Conservation (phyloP, 768 basidiomycete species). For the Inosperma sp. region DNA sequence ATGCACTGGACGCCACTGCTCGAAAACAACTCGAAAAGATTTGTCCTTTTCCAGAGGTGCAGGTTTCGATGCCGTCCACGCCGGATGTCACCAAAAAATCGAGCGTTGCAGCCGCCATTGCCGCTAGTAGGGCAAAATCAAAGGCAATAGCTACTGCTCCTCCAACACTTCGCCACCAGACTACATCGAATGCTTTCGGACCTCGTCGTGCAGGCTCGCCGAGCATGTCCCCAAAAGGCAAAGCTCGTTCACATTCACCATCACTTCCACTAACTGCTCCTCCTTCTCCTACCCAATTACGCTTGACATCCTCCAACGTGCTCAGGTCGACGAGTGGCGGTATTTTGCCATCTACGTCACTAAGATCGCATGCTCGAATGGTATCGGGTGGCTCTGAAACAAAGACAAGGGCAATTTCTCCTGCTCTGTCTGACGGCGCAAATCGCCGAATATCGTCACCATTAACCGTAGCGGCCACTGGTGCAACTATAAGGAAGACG, state of each 20-base stretch:
- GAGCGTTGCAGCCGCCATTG: constrained; percentile 81
- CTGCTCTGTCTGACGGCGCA: constrained; percentile 38
- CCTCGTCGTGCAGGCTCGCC: constrained; percentile 43
- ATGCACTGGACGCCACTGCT: constrained; percentile 59
- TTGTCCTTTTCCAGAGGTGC: constrained; percentile 58
- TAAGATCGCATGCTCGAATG: constrained; percentile 38
- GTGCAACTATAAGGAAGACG: constrained; percentile 38
- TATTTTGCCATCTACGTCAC: constrained; percentile 21
- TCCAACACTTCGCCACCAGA: constrained; percentile 75
- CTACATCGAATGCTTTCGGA: constrained; percentile 60
- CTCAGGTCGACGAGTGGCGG: constrained; percentile 43
- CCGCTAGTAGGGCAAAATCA: constrained; percentile 85
- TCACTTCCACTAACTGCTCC: constrained; percentile 45
- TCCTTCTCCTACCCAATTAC: constrained; percentile 41
- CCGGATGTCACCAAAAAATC: constrained; percentile 67
- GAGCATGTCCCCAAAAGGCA: constrained; percentile 34
- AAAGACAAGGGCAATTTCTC: constrained; percentile 32
- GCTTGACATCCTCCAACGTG: constrained; percentile 37
- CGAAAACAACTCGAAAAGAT: constrained; percentile 84
- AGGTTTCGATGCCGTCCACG: constrained; percentile 37
- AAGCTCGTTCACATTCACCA: constrained; percentile 45
- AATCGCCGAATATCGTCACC: constrained; percentile 50
- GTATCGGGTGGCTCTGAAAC: constrained; percentile 34
- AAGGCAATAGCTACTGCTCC: constrained; percentile 80
- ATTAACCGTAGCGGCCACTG: constrained; percentile 31